These are phyloP conservation scores for Gastrodia elata DNA, from an alignment of 106 monocot genomes.

Conservation along the genomic window DNA sequence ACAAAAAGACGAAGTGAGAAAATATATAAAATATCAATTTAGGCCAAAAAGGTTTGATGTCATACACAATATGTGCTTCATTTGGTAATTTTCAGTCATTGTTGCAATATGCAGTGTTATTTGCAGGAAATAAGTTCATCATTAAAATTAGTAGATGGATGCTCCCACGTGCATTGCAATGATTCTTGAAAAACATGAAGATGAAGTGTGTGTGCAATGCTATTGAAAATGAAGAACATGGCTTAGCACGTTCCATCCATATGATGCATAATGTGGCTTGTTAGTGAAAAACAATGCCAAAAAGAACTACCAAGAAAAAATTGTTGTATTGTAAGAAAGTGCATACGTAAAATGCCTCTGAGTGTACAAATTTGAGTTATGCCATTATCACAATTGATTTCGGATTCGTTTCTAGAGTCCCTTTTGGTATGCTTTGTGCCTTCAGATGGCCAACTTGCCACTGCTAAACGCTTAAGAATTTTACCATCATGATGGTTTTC, in stretches of 20 bases:
- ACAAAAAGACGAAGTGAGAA: constrained; percentile 39
- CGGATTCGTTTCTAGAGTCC: constrained; percentile 8
- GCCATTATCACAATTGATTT: constrained; percentile 15
- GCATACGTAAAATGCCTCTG: constrained; percentile 45
- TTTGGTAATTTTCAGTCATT: neutral
- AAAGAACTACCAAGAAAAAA: neutral
- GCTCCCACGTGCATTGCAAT: neutral
- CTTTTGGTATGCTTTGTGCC: constrained; percentile 31
- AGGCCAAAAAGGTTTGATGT: neutral
- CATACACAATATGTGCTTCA: neutral
- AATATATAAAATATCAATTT: constrained; percentile 17
- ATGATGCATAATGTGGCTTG: neutral
- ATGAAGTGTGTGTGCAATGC: neutral
- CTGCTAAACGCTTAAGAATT: constrained; percentile 44
- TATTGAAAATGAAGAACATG: neutral
- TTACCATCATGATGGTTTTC: constrained; percentile 36
- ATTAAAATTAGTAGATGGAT: neutral
- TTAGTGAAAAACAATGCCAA: neutral
- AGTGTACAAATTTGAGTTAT: constrained; percentile 13
- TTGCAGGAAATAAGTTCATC: neutral
- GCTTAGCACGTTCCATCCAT: neutral
- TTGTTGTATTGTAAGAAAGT: constrained; percentile 13
- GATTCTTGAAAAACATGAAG: neutral
- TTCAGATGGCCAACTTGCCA: constrained; percentile 25
- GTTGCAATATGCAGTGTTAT: neutral